phyloP scores from a whole-genome alignment of 345 rosid species.

The Cardamine occulta region DNA sequence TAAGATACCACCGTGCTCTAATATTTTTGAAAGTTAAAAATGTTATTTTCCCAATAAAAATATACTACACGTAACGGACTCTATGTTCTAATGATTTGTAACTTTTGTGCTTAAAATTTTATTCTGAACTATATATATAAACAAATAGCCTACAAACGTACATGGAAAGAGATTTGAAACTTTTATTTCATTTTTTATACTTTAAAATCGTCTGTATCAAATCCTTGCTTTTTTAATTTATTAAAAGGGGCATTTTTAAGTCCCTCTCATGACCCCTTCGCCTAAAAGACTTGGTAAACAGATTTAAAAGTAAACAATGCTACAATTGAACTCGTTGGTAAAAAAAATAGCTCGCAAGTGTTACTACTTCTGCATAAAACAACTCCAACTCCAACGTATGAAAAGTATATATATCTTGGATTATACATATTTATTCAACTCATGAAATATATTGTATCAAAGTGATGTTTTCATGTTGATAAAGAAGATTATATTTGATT shows the following conservation, averaged over 20 bases:
- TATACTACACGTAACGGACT: neutral
- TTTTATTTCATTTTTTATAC: neutral
- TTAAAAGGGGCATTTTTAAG: neutral
- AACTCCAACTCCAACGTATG: neutral
- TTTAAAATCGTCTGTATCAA: constrained; percentile 1
- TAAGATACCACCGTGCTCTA: too few relatives aligned
- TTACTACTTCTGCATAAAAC: neutral
- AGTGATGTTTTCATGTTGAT: too few relatives aligned
- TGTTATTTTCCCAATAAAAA: neutral
- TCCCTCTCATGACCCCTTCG: constrained; percentile 14
- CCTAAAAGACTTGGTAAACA: constrained; percentile 30
- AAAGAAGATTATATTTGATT: too few relatives aligned
- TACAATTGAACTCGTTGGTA: neutral
- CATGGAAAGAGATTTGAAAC: neutral
- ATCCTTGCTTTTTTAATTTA: neutral
- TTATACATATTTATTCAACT: neutral
- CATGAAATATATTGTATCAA: neutral
- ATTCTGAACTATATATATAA: neutral
- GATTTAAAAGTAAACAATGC: neutral
- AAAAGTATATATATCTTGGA: too few relatives aligned
- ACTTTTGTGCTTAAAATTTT: constrained; percentile 6
- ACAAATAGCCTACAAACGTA: neutral
- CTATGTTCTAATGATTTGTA: neutral
- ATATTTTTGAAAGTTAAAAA: too few relatives aligned
- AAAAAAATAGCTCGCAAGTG: constrained; percentile 13